Percentiles rank a stretch among this genome's conserved stretches.
These are phyloP conservation scores for Miscanthus lutarioriparius DNA, from an alignment of 176 grass and related monocot species.

Conservation along the genomic window DNA sequence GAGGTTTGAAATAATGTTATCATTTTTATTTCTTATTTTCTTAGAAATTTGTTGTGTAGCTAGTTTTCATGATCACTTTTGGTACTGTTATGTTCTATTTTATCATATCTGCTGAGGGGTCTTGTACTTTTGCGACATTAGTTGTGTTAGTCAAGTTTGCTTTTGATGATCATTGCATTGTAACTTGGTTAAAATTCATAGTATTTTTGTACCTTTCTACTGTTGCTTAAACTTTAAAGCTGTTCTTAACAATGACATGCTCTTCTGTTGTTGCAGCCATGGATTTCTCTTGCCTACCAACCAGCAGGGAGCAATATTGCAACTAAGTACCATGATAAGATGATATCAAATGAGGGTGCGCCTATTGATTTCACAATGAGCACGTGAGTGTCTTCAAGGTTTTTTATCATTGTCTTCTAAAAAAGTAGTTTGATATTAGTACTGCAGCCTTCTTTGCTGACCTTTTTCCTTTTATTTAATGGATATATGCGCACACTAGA, in stretches of 20 bases:
- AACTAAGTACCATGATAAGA: slow-evolving; percentile 55
- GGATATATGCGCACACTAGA: neutral
- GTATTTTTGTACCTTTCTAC: slow-evolving; percentile 18
- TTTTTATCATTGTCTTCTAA: slow-evolving; percentile 13
- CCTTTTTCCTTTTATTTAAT: slow-evolving; percentile 4
- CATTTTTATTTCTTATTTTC: neutral
- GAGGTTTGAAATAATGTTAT: slow-evolving; percentile 46
- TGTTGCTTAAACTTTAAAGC: slow-evolving; percentile 17
- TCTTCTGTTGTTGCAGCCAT: slow-evolving; percentile 48
- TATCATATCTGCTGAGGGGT: neutral
- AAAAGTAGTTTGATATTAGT: neutral
- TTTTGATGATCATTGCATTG: neutral
- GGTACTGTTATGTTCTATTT: neutral
- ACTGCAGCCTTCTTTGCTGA: neutral
- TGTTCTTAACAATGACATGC: neutral
- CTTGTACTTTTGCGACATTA: neutral
- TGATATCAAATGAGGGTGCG: slow-evolving; percentile 48
- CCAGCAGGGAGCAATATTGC: slow-evolving; percentile 44
- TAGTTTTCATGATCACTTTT: slow-evolving; percentile 19
- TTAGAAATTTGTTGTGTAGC: slow-evolving; percentile 1
- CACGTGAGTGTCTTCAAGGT: slow-evolving; percentile 40
- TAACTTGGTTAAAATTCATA: neutral
- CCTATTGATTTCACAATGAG: slow-evolving; percentile 78
- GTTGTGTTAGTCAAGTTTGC: neutral
- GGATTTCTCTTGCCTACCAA: slow-evolving; percentile 64